Conservation (phyloP, 106 monocot genomes). For the Allium sativum region DNA sequence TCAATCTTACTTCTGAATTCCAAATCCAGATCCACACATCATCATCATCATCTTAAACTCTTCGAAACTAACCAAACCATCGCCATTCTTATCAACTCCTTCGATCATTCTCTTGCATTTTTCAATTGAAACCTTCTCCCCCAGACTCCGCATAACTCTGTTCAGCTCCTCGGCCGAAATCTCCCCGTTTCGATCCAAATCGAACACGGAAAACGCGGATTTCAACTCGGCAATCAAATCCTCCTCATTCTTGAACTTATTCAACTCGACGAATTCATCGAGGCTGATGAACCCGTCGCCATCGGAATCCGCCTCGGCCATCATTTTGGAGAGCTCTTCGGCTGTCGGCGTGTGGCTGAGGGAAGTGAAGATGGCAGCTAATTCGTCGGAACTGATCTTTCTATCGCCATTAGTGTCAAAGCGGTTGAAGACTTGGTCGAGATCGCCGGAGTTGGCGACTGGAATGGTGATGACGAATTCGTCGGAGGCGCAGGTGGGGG, state of each 20-base stretch:
- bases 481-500: neutral
- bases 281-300: slow-evolving; percentile 42
- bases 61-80: slow-evolving; percentile 40
- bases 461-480: neutral
- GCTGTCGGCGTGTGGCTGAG: slow-evolving; percentile 21
- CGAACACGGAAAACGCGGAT: slow-evolving; percentile 39
- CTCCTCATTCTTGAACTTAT: slow-evolving; percentile 12
- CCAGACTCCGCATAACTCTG: slow-evolving; percentile 27
- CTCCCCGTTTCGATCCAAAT: slow-evolving; percentile 32
- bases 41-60: slow-evolving; percentile 58
- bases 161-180: slow-evolving; percentile 50
- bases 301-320: slow-evolving; percentile 40
- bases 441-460: slow-evolving; percentile 6
- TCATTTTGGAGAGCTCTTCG: slow-evolving; percentile 33
- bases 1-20: neutral
- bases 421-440: slow-evolving; percentile 40
- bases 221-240: slow-evolving; percentile 27
- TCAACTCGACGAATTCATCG: slow-evolving; percentile 33
- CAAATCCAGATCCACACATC: slow-evolving; percentile 5
- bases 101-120: slow-evolving; percentile 47
- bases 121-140: slow-evolving; percentile 26
- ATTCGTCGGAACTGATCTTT: slow-evolving; percentile 28
- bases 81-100: slow-evolving; percentile 39
- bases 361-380: slow-evolving; percentile 31
- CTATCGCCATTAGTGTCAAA: slow-evolving; percentile 51